Evolutionary conservation across 2,329 filamentous ascomycete species (phyloP).

Genomic region (Chrysoporthe austroafricana): DNA sequence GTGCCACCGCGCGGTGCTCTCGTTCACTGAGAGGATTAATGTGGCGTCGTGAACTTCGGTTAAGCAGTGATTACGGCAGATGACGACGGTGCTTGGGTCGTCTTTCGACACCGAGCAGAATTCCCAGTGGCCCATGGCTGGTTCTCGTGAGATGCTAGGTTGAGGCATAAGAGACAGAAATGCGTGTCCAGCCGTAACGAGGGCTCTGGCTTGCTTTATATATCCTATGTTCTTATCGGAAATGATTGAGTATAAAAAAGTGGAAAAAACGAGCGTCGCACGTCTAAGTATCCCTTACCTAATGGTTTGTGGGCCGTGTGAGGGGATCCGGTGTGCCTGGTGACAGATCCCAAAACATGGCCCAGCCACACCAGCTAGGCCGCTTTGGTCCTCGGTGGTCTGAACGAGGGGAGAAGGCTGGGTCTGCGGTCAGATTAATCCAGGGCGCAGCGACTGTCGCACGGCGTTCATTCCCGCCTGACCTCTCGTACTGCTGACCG

Average conservation of each 20-base stretch:
- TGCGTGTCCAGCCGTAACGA: background rate
- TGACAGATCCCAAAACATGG: background rate
- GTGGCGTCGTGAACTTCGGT: background rate
- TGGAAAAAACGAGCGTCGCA: background rate
- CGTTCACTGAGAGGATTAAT: slow-evolving; percentile 1
- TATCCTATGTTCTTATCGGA: background rate
- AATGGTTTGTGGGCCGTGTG: slow-evolving; percentile 1
- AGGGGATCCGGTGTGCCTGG: background rate
- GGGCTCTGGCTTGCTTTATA: background rate
- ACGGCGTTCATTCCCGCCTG: too few relatives aligned
- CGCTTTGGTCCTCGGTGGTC: background rate
- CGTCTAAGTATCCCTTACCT: background rate
- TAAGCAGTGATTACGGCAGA: background rate
- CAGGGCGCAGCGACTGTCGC: too few relatives aligned
- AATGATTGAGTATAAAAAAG: background rate
- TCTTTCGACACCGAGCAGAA: slow-evolving; percentile 8
- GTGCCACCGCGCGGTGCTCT: background rate
- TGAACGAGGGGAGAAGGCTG: background rate
- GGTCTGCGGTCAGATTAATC: background rate
- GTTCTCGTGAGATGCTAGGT: slow-evolving; percentile 11
- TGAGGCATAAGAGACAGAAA: background rate
- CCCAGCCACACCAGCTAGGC: background rate
- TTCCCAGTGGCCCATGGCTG: slow-evolving; percentile 7
- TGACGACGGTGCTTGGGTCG: slow-evolving; percentile 11
- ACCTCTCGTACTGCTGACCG: background rate